Conservation (phyloP, 2,329 filamentous ascomycete genomes). For the Penicillium sp. region DNA sequence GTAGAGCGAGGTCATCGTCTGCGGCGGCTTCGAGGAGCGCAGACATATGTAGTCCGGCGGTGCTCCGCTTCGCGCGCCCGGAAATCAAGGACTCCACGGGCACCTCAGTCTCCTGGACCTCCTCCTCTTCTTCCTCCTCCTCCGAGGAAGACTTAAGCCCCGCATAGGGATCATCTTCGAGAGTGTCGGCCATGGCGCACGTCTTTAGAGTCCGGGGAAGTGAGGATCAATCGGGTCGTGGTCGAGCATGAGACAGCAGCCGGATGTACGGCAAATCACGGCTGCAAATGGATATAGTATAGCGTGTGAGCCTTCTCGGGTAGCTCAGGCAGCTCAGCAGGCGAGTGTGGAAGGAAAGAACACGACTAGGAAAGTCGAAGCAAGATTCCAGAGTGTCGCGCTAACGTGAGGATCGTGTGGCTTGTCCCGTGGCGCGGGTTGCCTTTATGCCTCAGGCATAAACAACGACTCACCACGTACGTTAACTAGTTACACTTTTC, state of each 20-base stretch:
- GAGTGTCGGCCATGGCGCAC: conserved; percentile 16
- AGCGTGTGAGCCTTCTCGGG: background rate
- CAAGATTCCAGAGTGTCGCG: background rate
- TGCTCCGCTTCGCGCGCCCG: conserved; percentile 68
- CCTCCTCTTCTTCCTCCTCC: background rate
- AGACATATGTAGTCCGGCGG: conserved; percentile 80
- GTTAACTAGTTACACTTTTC: background rate
- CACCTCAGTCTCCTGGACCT: conserved; percentile 12
- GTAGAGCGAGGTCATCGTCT: conserved; percentile 63
- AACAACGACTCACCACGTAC: background rate
- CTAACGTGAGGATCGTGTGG: conserved; percentile 10
- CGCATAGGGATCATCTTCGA: conserved; percentile 32
- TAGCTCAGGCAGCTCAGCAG: background rate
- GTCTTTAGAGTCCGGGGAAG: conserved; percentile 1
- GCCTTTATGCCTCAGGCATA: conserved; percentile 8
- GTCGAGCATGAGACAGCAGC: conserved; percentile 1
- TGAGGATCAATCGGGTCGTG: background rate
- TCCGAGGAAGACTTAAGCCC: conserved; percentile 24
- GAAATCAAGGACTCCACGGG: conserved; percentile 33
- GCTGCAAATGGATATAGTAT: background rate
- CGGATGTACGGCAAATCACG: background rate
- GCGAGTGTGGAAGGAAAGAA: background rate
- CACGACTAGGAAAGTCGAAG: background rate
- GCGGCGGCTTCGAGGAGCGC: conserved; percentile 73
- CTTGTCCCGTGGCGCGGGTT: conserved; percentile 10